Conservation (phyloP, 805 yeast species). For the Ogataea naganishii region DNA sequence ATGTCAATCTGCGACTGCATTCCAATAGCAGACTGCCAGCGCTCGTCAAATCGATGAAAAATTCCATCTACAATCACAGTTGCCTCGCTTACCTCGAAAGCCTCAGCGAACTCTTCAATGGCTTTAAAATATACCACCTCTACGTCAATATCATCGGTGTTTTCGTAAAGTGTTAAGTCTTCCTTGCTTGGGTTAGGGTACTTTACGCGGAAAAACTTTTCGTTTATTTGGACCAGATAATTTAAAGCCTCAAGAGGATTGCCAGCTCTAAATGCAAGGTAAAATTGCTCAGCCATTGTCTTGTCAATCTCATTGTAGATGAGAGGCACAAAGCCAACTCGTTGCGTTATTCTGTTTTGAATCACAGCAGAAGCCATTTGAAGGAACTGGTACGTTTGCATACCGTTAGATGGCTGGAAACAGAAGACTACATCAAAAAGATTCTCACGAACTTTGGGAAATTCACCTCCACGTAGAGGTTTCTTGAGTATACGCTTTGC, state of each 20-base stretch:
- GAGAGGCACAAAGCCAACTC: conserved; percentile 77
- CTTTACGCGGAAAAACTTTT: conserved; percentile 5
- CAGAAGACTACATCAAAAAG: conserved; percentile 68
- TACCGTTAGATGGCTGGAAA: conserved; percentile 45
- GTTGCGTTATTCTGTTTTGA: conserved; percentile 61
- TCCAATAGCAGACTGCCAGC: conserved; percentile 49
- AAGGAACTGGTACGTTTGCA: conserved; percentile 41
- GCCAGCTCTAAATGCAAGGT: conserved; percentile 8
- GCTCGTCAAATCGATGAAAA: conserved; percentile 36
- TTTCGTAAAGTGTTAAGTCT: conserved; percentile 1
- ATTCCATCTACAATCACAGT: conserved; percentile 68
- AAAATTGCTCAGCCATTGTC: conserved; percentile 17
- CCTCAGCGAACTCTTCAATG: conserved; percentile 16
- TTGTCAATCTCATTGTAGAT: conserved; percentile 16
- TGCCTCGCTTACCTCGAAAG: conserved; percentile 37
- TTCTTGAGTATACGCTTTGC: conserved; percentile 39
- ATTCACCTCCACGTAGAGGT: conserved; percentile 40
- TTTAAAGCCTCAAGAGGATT: conserved; percentile 15
- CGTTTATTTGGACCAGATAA: conserved; percentile 14
- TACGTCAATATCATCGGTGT: conserved; percentile 3
- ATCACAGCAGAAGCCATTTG: conserved; percentile 41
- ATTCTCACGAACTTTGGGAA: conserved; percentile 67
- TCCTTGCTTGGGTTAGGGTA: neutral
- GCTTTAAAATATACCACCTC: conserved; percentile 16
- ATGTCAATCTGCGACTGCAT: conserved; percentile 50